Evolutionary conservation across 2,329 filamentous ascomycete genomes (phyloP).

Genomic region (Trichoderma lentiforme): DNA sequence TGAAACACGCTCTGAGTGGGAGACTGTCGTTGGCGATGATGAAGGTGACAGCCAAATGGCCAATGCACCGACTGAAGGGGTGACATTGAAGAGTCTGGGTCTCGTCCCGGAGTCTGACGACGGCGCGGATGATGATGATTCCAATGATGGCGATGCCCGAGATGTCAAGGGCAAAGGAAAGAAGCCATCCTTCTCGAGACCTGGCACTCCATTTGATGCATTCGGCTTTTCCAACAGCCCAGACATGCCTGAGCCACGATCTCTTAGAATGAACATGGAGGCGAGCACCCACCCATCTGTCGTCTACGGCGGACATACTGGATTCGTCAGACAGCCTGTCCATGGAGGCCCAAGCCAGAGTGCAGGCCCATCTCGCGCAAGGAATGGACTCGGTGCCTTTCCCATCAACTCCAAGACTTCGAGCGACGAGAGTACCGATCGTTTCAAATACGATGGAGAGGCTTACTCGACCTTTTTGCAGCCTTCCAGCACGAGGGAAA

Average conservation of each 20-base stretch:
- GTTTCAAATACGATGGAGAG: conserved; percentile 45
- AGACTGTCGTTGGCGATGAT: conserved; percentile 30
- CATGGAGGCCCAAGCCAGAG: not conserved
- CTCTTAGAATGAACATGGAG: not conserved
- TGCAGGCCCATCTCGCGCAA: conserved; percentile 4
- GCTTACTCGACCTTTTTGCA: conserved; percentile 38
- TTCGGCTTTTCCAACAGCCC: not conserved
- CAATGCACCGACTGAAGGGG: not conserved
- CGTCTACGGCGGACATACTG: not conserved
- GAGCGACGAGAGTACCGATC: conserved; percentile 38
- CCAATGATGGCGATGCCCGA: not conserved
- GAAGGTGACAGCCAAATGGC: conserved; percentile 19
- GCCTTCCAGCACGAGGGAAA: conserved; percentile 40
- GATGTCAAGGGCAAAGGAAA: not conserved
- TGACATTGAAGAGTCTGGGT: not conserved
- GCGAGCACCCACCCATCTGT: not conserved
- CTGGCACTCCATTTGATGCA: conserved; percentile 8
- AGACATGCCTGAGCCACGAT: not conserved
- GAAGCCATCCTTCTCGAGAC: not conserved
- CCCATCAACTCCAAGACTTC: conserved; percentile 26
- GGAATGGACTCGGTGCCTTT: conserved; percentile 15
- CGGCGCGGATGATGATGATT: not conserved
- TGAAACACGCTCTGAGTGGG: conserved; percentile 30
- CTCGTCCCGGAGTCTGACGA: not conserved
- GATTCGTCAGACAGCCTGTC: conserved; percentile 1